phyloP scores from a whole-genome alignment of 345 rosid species.

The Acer negundo region DNA sequence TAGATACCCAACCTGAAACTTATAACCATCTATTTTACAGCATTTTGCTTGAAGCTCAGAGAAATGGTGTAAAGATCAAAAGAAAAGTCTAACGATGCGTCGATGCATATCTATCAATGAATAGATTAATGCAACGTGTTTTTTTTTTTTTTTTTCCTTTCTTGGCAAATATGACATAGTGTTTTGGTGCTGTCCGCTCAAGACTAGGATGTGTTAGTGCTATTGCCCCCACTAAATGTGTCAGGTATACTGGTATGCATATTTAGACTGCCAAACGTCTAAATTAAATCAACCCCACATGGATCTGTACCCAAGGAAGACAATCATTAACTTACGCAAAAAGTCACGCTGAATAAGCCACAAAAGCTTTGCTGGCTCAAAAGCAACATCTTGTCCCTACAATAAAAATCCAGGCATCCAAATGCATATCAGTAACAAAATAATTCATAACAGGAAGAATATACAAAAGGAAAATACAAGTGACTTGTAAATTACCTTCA shows the following conservation, averaged over 20 bases:
- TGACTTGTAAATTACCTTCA: slow-evolving; percentile 67
- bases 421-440: slow-evolving; percentile 17
- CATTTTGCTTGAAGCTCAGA: slow-evolving; percentile 2
- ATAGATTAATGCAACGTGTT: background rate
- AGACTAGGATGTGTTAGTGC: background rate
- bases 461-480: slow-evolving; percentile 23
- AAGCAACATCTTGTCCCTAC: slow-evolving; percentile 97
- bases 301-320: slow-evolving; percentile 7
- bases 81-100: background rate
- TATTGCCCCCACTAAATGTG: background rate
- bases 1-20: slow-evolving; percentile 6
- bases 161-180: slow-evolving; percentile 3
- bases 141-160: background rate
- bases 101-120: background rate
- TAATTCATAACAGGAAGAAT: slow-evolving; percentile 16
- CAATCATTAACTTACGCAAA: slow-evolving; percentile 67
- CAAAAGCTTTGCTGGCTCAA: slow-evolving; percentile 91
- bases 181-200: background rate
- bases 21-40: slow-evolving; percentile 3
- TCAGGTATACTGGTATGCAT: background rate
- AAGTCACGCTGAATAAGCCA: slow-evolving; percentile 99
- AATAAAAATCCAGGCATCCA: slow-evolving; percentile 29
- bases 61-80: background rate
- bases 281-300: slow-evolving; percentile 19
- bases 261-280: slow-evolving; percentile 12